A percentile compares a stretch with the other conserved stretches of the same genome.
Evolutionary conservation across 305 asterid genomes (phyloP).

Genomic region (Solanum hybrid): DNA sequence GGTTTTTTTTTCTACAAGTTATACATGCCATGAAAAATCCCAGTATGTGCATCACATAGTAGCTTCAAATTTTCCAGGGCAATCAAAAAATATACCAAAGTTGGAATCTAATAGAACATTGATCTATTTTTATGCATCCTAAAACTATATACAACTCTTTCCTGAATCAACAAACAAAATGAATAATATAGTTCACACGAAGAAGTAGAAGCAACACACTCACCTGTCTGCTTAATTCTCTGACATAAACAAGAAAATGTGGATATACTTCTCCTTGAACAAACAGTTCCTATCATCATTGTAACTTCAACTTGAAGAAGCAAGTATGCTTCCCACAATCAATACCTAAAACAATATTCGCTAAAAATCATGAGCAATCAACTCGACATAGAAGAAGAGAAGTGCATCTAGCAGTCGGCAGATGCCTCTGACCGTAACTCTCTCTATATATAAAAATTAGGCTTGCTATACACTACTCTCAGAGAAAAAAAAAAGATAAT

Average conservation of each 20-base stretch:
- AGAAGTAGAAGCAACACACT: neutral
- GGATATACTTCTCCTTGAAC: slow-evolving; percentile 40
- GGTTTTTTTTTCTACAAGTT: neutral
- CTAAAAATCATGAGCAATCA: neutral
- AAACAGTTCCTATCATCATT: slow-evolving; percentile 24
- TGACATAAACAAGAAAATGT: slow-evolving; percentile 42
- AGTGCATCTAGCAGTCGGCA: neutral
- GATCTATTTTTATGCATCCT: neutral
- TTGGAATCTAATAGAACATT: neutral
- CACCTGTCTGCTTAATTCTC: slow-evolving; percentile 82
- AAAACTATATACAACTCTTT: neutral
- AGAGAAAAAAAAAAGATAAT: neutral
- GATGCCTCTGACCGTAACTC: neutral
- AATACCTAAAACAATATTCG: neutral
- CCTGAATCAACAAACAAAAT: neutral
- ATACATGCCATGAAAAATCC: neutral
- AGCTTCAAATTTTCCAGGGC: neutral
- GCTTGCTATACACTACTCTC: neutral
- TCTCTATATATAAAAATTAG: neutral
- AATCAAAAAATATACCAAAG: neutral
- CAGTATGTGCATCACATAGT: slow-evolving; percentile 1
- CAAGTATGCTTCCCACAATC: neutral
- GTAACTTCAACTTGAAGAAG: slow-evolving; percentile 9
- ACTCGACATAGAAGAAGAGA: neutral
- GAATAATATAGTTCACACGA: neutral